Percentiles rank a stretch among this genome's conserved stretches.
These are phyloP conservation scores for Eutrema heterophyllum DNA, from an alignment of 345 rosid genomes.

Conservation along the genomic window DNA sequence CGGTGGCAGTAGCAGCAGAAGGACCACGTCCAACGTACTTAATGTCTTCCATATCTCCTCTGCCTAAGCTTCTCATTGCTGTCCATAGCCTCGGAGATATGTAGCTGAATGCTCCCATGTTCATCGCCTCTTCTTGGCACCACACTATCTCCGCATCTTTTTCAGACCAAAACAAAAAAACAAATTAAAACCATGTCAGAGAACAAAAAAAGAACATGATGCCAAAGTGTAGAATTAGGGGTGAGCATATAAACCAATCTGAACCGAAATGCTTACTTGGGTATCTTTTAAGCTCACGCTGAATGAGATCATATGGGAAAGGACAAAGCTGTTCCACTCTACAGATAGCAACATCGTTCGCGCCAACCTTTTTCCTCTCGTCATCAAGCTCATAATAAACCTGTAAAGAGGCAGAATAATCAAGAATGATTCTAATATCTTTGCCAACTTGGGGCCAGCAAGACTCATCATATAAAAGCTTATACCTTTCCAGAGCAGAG, in stretches of 20 bases:
- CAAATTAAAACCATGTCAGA: background rate
- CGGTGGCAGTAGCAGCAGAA: constrained; percentile 71
- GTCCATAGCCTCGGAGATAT: constrained; percentile 54
- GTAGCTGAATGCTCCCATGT: constrained; percentile 73
- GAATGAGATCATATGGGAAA: constrained; percentile 73
- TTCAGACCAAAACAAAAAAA: background rate
- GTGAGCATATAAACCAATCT: background rate
- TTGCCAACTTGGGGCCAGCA: background rate
- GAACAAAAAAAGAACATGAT: no score
- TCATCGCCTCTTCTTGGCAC: constrained; percentile 91
- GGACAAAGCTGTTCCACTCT: constrained; percentile 84
- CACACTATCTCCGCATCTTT: constrained; percentile 65
- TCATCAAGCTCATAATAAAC: constrained; percentile 73
- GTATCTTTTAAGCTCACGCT: constrained; percentile 73
- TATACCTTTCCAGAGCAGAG: constrained; percentile 94
- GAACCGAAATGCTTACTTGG: constrained; percentile 38
- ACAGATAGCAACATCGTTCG: constrained; percentile 65
- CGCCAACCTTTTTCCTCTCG: constrained; percentile 45
- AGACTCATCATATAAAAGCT: background rate
- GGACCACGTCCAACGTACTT: constrained; percentile 70
- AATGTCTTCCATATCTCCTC: constrained; percentile 56
- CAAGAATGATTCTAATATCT: background rate
- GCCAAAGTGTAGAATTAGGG: no score
- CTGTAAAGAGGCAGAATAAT: constrained; percentile 18
- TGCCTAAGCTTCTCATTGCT: constrained; percentile 45